A percentile compares a stretch with the other conserved stretches of the same genome.
Conservation (phyloP, 768 basidiomycete genomes). For the Neoboletus magnificus region DNA sequence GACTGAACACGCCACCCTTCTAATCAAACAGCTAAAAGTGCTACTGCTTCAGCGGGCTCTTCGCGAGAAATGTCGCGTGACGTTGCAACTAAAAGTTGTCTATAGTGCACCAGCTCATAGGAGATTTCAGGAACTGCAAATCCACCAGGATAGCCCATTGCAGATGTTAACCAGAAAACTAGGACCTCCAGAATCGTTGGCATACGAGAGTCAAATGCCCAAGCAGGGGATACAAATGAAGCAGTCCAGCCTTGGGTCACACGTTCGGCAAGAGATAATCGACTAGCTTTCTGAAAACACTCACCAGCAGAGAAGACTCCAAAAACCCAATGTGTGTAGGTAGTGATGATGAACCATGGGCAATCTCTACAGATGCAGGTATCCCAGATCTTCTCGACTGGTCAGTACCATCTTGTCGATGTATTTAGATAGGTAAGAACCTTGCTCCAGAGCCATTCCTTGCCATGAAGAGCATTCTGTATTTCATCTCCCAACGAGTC, state of each 20-base stretch:
- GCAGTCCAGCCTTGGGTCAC: slow-evolving; percentile 46
- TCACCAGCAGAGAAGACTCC: slow-evolving; percentile 40
- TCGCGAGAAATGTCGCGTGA: slow-evolving; percentile 25
- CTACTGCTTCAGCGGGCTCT: slow-evolving; percentile 19
- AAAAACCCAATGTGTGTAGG: slow-evolving; percentile 43
- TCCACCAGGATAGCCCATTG: slow-evolving; percentile 39
- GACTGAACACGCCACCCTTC: neutral
- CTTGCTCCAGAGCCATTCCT: slow-evolving; percentile 59
- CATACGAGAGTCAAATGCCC: slow-evolving; percentile 35
- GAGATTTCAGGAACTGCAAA: slow-evolving; percentile 28
- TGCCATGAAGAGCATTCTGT: slow-evolving; percentile 25
- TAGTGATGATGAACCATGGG: slow-evolving; percentile 42
- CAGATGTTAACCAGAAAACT: slow-evolving; percentile 54
- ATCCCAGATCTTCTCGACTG: slow-evolving; percentile 36
- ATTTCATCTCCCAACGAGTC: slow-evolving; percentile 1
- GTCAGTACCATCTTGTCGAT: slow-evolving; percentile 4
- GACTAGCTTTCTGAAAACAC: slow-evolving; percentile 3
- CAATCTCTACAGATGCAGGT: slow-evolving; percentile 34
- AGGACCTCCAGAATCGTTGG: slow-evolving; percentile 54
- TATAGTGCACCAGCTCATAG: slow-evolving; percentile 15
- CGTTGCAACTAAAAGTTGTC: slow-evolving; percentile 26
- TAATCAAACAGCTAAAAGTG: slow-evolving; percentile 13
- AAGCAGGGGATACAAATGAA: slow-evolving; percentile 49
- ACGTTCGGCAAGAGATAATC: neutral
- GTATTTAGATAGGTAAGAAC: slow-evolving; percentile 9